phyloP scores from a whole-genome alignment of 352 stramenopile species.

The Phytophthora melonis region DNA sequence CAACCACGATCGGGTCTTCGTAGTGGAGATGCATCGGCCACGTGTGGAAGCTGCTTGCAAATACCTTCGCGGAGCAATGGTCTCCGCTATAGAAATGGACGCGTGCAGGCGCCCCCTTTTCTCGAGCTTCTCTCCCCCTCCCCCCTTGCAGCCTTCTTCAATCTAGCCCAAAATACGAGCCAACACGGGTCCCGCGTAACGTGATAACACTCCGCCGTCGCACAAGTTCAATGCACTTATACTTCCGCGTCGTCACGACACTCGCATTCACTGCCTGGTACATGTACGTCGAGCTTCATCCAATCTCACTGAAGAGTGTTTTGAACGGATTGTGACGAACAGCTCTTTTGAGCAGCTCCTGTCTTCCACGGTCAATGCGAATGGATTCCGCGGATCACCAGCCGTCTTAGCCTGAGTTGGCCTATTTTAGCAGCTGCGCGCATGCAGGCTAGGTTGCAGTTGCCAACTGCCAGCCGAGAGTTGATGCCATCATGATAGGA shows the following conservation, averaged over 20 bases:
- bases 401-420: background rate
- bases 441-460: background rate
- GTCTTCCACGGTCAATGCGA: background rate
- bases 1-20: background rate
- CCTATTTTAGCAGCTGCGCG: background rate
- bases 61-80: background rate
- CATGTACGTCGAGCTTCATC: no score
- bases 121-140: constrained; percentile 19
- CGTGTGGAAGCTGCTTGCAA: background rate
- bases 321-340: no score
- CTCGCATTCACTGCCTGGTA: no score
- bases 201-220: background rate
- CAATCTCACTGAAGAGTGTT: no score
- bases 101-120: constrained; percentile 12
- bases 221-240: background rate
- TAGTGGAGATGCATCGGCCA: background rate
- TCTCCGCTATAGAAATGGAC: background rate
- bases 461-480: background rate
- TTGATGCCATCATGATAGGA: no score
- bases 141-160: constrained; percentile 9
- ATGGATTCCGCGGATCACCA: background rate
- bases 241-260: background rate
- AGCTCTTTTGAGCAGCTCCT: background rate
- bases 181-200: background rate
- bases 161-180: constrained; percentile 8